These are phyloP conservation scores for Chlorociboria aeruginascens DNA, from an alignment of 495 filamentous ascomycete species.

Conservation along the genomic window DNA sequence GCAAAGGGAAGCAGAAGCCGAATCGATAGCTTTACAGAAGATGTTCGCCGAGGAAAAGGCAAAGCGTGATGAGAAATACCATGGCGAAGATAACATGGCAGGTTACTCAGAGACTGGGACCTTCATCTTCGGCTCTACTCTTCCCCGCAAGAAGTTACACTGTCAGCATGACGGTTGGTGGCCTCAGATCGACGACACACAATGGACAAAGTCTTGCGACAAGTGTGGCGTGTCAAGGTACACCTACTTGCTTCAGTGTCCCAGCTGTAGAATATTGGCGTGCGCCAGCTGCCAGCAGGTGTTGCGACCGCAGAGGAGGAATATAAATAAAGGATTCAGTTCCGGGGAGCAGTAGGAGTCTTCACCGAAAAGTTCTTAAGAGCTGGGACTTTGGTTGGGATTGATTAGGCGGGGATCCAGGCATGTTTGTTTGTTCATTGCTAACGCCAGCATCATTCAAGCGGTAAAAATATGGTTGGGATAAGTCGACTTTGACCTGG, in stretches of 20 bases:
- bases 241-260: slow-evolving; percentile 22
- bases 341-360: too few relatives aligned
- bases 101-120: neutral
- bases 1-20: neutral
- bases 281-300: slow-evolving; percentile 19
- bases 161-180: slow-evolving; percentile 22
- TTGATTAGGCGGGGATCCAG: too few relatives aligned
- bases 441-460: too few relatives aligned
- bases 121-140: neutral
- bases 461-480: too few relatives aligned
- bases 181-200: slow-evolving; percentile 15
- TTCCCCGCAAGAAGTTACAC: neutral
- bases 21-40: neutral
- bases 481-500: too few relatives aligned
- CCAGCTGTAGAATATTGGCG: slow-evolving; percentile 19
- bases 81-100: neutral
- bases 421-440: too few relatives aligned
- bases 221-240: slow-evolving; percentile 12
- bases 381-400: too few relatives aligned
- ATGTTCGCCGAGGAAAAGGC: neutral
- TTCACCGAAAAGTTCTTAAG: too few relatives aligned
- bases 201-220: slow-evolving; percentile 8
- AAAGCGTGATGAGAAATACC: neutral
- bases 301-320: slow-evolving; percentile 10
- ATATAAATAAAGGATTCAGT: too few relatives aligned